Evolutionary conservation across 73 alveolate species (phyloP).

Genomic region (Stentor roeselii): DNA sequence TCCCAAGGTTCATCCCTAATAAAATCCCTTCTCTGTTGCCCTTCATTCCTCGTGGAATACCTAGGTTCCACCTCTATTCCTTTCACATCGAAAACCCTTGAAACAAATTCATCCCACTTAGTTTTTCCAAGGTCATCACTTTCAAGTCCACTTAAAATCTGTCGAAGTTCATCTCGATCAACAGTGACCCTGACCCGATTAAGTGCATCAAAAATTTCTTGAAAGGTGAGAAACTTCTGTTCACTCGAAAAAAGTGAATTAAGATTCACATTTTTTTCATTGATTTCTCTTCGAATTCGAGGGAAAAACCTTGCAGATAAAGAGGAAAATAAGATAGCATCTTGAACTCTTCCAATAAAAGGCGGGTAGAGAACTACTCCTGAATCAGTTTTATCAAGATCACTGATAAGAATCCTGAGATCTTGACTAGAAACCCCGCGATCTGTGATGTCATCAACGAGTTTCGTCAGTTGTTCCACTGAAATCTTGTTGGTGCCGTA

Average conservation of each 20-base stretch:
- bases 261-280: constrained; percentile 1
- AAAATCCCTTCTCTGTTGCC: not conserved
- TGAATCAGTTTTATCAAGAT: not conserved
- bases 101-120: not conserved
- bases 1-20: not conserved
- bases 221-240: not conserved
- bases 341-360: constrained; percentile 8
- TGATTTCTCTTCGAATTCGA: not conserved
- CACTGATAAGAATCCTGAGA: not conserved
- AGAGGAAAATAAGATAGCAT: not conserved
- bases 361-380: not conserved
- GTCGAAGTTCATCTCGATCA: not conserved
- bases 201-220: not conserved
- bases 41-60: too few relatives aligned
- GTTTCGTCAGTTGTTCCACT: not conserved
- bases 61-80: too few relatives aligned
- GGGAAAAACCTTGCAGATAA: not conserved
- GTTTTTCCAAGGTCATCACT: constrained; percentile 12
- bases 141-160: not conserved
- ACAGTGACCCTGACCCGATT: not conserved
- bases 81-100: not conserved
- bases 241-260: not conserved
- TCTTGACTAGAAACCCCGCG: not conserved
- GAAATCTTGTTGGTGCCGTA: constrained; percentile 1
- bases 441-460: not conserved